Evolutionary conservation across 192 early-diverging fungal species (phyloP).

Genomic region (Coemansia sp.): DNA sequence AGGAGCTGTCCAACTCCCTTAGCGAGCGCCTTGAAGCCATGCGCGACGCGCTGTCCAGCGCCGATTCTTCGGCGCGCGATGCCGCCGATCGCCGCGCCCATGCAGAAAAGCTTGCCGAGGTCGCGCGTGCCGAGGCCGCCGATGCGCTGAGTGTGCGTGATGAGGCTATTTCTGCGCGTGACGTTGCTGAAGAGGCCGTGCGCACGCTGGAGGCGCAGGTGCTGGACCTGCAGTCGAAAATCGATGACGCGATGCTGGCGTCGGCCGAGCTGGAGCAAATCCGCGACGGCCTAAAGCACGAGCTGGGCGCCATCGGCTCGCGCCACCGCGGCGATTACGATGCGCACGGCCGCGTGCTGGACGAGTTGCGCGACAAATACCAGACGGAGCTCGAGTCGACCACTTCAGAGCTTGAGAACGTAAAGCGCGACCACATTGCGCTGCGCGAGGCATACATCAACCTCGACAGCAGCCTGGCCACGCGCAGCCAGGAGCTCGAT

Average conservation of each 20-base stretch:
- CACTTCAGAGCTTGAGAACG: constrained; percentile 75
- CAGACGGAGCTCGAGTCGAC: constrained; percentile 82
- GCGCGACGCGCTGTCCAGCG: constrained; percentile 54
- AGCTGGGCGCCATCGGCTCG: constrained; percentile 66
- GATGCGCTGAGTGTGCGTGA: constrained; percentile 69
- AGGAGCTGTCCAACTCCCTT: constrained; percentile 41
- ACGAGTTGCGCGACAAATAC: constrained; percentile 76
- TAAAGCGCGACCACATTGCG: constrained; percentile 60
- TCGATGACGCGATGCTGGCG: constrained; percentile 73
- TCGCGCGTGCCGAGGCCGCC: constrained; percentile 60
- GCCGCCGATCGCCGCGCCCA: constrained; percentile 69
- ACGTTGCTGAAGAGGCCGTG: constrained; percentile 63
- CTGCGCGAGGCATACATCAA: constrained; percentile 72
- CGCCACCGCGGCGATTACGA: constrained; percentile 74
- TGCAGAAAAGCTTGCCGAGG: constrained; percentile 72
- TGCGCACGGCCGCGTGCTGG: constrained; percentile 68
- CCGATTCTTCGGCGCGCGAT: constrained; percentile 58
- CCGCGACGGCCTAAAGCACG: constrained; percentile 75
- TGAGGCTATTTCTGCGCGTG: constrained; percentile 61
- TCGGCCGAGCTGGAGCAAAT: constrained; percentile 67
- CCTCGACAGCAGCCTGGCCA: constrained; percentile 66
- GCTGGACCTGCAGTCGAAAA: constrained; percentile 68
- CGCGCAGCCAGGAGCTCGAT: constrained; percentile 68
- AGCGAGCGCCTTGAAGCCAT: constrained; percentile 36
- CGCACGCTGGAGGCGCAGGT: constrained; percentile 66